phyloP scores from a whole-genome alignment of 2,329 filamentous ascomycete genomes.

The Stemphylium beticola region DNA sequence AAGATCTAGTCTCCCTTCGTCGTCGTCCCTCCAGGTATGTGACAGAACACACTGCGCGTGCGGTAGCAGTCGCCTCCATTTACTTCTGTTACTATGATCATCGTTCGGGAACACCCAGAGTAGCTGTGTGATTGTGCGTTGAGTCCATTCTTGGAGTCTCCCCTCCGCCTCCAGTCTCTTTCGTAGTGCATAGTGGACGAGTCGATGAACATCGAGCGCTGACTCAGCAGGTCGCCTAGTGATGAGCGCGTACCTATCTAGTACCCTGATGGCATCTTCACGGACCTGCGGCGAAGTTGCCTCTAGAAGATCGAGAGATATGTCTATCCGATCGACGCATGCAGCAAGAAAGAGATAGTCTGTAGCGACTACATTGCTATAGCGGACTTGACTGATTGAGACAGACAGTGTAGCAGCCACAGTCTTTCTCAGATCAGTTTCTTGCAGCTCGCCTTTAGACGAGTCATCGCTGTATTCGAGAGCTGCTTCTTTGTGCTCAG shows the following conservation, averaged over 20 bases:
- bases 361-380: conserved; percentile 40
- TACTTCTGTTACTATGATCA: not conserved
- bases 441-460: no score
- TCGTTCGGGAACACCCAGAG: not conserved
- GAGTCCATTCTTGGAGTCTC: conserved; percentile 7
- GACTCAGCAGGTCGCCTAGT: conserved; percentile 11
- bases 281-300: no score
- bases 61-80: not conserved
- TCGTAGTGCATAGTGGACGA: conserved; percentile 18
- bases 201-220: conserved; percentile 15
- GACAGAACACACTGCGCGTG: not conserved
- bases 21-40: no score
- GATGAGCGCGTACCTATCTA: conserved; percentile 15
- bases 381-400: no score
- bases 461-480: no score
- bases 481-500: no score
- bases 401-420: no score
- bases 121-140: conserved; percentile 14
- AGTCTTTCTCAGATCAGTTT: no score
- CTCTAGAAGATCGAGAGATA: conserved; percentile 24
- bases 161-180: conserved; percentile 11
- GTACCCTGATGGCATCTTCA: conserved; percentile 20
- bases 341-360: conserved; percentile 50
- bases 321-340: conserved; percentile 40
- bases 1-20: no score